Percentiles rank a stretch among this genome's conserved stretches.
Evolutionary conservation across 257 asterid genomes (phyloP).

Genomic region (Solanum ossicruentum): DNA sequence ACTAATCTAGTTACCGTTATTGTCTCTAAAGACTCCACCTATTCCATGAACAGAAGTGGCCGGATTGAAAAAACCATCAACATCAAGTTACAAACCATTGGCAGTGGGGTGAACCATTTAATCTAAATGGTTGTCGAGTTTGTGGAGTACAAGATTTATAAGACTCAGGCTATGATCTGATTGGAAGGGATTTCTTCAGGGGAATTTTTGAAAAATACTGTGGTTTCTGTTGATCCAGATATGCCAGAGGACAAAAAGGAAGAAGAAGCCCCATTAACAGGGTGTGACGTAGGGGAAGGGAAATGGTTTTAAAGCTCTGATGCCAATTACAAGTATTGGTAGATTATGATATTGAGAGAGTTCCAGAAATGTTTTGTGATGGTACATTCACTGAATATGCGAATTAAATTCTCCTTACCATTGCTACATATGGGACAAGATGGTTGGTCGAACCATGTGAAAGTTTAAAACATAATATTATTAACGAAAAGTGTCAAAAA

Average conservation of each 20-base stretch:
- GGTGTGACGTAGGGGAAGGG: neutral
- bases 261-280: neutral
- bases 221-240: neutral
- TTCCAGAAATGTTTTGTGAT: neutral
- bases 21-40: neutral
- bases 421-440: neutral
- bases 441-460: neutral
- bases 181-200: neutral
- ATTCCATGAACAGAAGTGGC: neutral
- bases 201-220: neutral
- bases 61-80: neutral
- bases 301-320: neutral
- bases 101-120: neutral
- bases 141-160: neutral
- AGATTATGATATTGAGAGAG: neutral
- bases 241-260: neutral
- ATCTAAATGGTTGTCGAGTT: neutral
- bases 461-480: neutral
- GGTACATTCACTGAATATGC: neutral
- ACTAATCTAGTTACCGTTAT: neutral
- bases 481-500: neutral
- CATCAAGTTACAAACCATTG: neutral
- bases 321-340: neutral
- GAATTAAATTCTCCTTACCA: neutral
- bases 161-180: neutral